These are phyloP conservation scores for Epichloe coenophiala DNA, from an alignment of 2,329 filamentous ascomycete species.

Conservation along the genomic window DNA sequence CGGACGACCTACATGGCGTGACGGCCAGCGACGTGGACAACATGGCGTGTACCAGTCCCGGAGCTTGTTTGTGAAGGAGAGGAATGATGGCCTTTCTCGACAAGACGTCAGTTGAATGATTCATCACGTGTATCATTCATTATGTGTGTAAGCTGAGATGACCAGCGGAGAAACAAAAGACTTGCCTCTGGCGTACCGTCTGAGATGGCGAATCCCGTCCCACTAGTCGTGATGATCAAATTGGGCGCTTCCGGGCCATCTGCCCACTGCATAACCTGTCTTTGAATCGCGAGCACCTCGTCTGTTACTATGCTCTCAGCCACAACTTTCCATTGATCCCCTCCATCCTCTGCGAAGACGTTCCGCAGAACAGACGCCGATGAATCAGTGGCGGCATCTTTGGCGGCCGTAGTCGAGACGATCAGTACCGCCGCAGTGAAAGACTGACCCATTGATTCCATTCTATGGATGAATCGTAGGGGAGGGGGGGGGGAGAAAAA, in stretches of 20 bases:
- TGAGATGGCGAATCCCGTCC: slow-evolving; percentile 77
- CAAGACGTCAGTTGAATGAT: not conserved
- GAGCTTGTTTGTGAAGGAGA: slow-evolving; percentile 71
- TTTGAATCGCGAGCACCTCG: slow-evolving; percentile 59
- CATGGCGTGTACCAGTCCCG: slow-evolving; percentile 93
- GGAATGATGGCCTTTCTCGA: slow-evolving; percentile 54
- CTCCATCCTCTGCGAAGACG: slow-evolving; percentile 54
- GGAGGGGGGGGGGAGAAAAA: not conserved
- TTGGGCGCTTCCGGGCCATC: slow-evolving; percentile 54
- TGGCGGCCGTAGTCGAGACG: slow-evolving; percentile 78
- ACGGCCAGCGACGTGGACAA: slow-evolving; percentile 68
- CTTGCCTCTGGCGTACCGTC: slow-evolving; percentile 80
- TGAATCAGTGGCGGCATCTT: slow-evolving; percentile 66
- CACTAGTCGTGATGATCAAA: slow-evolving; percentile 77
- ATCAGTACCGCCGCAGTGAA: slow-evolving; percentile 70
- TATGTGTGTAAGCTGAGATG: no score
- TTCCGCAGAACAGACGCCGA: slow-evolving; percentile 53
- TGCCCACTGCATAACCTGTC: slow-evolving; percentile 56
- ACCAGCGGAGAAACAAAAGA: not conserved
- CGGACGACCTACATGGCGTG: slow-evolving; percentile 62
- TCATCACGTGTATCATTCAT: no score
- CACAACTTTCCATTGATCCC: slow-evolving; percentile 56
- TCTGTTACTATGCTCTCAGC: slow-evolving; percentile 70
- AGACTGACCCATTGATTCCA: slow-evolving; percentile 18
- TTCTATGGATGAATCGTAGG: not conserved